Percentiles rank a stretch among this genome's conserved stretches.
Evolutionary conservation across 495 filamentous ascomycete genomes (phyloP).

Genomic region (Rhypophila decipiens): DNA sequence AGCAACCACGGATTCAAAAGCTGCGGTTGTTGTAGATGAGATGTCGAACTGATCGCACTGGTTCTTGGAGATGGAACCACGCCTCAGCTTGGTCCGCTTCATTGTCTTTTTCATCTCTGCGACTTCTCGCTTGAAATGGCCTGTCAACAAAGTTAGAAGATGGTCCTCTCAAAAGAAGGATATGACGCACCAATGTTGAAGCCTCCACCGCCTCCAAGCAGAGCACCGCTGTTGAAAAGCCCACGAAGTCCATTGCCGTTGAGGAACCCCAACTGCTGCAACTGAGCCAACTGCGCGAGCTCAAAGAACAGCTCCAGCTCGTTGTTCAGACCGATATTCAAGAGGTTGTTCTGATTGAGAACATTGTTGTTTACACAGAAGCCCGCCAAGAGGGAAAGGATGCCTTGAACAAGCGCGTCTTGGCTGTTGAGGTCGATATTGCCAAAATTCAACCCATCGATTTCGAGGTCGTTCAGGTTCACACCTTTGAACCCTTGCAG

Average conservation of each 20-base stretch:
- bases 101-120: constrained; percentile 20
- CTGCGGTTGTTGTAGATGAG: too few relatives aligned
- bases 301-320: constrained; percentile 36
- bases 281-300: constrained; percentile 34
- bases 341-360: constrained; percentile 24
- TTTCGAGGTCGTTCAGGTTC: constrained; percentile 14
- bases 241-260: constrained; percentile 25
- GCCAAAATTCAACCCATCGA: constrained; percentile 34
- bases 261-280: constrained; percentile 35
- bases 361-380: constrained; percentile 31
- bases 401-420: constrained; percentile 22
- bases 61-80: constrained; percentile 11
- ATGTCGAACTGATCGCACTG: too few relatives aligned
- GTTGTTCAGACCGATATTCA: constrained; percentile 24
- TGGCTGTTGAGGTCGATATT: constrained; percentile 40
- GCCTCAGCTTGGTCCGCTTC: constrained; percentile 19
- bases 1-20: too few relatives aligned
- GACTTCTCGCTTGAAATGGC: constrained; percentile 34
- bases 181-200: constrained; percentile 30
- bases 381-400: constrained; percentile 25
- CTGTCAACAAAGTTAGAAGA: constrained; percentile 2
- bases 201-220: constrained; percentile 22
- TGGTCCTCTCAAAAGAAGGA: background rate
- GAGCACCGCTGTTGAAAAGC: constrained; percentile 29
- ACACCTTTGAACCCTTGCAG: constrained; percentile 8